Base-by-base conservation (phyloP, 2,329 filamentous ascomycete species). In the Talaromyces sp. region DNA sequence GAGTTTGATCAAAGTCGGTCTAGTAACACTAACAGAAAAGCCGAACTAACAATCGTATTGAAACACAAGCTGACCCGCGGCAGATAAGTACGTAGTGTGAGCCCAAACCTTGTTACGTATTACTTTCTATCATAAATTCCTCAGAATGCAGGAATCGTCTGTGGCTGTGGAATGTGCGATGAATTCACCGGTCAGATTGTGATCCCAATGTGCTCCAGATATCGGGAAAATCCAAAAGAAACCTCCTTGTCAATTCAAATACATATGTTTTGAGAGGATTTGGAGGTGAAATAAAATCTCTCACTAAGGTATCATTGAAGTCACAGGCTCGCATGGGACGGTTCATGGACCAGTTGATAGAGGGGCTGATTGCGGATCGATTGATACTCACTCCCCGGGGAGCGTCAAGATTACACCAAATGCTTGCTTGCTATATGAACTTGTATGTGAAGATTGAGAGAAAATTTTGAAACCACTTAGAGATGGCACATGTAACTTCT, bases 121-220 rank as follows among this genome's bases (percentile, higher is more conserved):
- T 66, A 72, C 76, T 54, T 86, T 84, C 69, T 90, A 85, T 77
- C 80, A 81, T 58, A 70, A 70, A 0, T 77, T 85, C 60, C 74
- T 88, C 26, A 65, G 72, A 51, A 67, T 84, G 61, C 79, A 87
- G 56, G 86, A 87, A 65, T 68, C 78, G 29, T 74, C 83, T 66
- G 61, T 62, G 31, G 62, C 60, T 32, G 19, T 65, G 48, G 64
- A 61, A 62, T 53, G 57, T 56, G 29, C 8, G 29, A 35, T 14
- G 5, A 32, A 51, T 29, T 19, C 14, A 51, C 48, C 48, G 4
- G 14, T 51, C 26, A 10, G 27, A 26, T 54, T 59, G 21, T 26
- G 29, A 38, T 24, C n/a, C 27, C 41, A 24, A 31, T 35, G 29
- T 26, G 48, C 24, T 35, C n/a, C n/a, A n/a, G n/a, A n/a, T n/a